Evolutionary conservation across 1,139 yeast genomes (phyloP), one percentile per base, ranked within the genome.

Genomic region (Candida glucosophila): DNA sequence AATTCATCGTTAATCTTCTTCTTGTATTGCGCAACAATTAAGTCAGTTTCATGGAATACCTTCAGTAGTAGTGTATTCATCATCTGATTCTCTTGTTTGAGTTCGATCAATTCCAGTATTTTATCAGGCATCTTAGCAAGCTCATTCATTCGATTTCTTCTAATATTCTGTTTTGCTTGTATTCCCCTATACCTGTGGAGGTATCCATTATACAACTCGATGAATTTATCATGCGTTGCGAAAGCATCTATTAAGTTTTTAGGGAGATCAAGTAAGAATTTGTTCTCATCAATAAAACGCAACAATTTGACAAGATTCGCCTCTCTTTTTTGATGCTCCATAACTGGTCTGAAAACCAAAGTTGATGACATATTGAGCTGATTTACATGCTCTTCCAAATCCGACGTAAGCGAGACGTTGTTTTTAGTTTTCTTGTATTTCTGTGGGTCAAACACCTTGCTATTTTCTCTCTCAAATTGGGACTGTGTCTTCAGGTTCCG

Each of bases 191-290:
- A n/a, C n/a, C n/a, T n/a, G n/a, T n/a, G n/a, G n/a, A n/a, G n/a
- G 12, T n/a, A 19, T 11, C 13, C 7, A n/a, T 19, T 8, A 47
- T 83, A 85, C 39, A 79, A 85, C 24, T 76, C 69, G 23, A 85
- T 60, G 23, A 90, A 66, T 21, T 71, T 66, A 30, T 78, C 82
- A 41, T 82, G 88, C 15, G 59, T 59, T 12, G 66, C 55, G 15
- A 85, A 60, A 36, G 68, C 66, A n/a, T 48, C 52, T 19, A 67
- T 55, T 30, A 90, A 57, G 7, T 54, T 58, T 18, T 67, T 67
- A 0, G 96, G 95, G 24, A 86, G 61, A 44, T 83, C 80, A 43
- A 90, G 77, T 29, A 85, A 63, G 31, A 67, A 67, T 29, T 64
- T 66, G 46, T 85, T 73, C 22, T 65, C 59, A 25, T 75, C 75